phyloP scores from a whole-genome alignment of 2,329 filamentous ascomycete genomes.

The Talaromyces piceae region DNA sequence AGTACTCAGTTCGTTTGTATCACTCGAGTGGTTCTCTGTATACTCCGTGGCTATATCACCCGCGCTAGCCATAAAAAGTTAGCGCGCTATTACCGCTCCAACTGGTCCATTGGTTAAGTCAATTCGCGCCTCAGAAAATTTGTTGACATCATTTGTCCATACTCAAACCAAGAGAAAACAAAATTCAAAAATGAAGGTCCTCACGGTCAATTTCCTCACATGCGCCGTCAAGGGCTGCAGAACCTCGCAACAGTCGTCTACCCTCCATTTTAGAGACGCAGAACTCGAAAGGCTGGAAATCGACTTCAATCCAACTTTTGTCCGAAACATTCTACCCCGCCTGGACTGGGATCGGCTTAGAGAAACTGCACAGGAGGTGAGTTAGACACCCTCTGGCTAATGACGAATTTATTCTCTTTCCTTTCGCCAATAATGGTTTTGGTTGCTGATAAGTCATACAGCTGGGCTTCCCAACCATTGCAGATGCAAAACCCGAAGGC shows the following conservation, averaged over 20 bases:
- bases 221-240: conserved; percentile 97
- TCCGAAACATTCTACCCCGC: conserved; percentile 77
- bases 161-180: not conserved
- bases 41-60: not conserved
- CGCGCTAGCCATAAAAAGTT: not conserved
- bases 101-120: no score
- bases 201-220: conserved; percentile 92
- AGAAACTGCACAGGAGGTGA: conserved; percentile 61
- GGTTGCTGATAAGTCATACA: conserved; percentile 28
- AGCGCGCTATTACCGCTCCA: not conserved
- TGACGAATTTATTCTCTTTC: not conserved
- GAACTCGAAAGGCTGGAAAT: conserved; percentile 80
- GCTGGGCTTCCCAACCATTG: conserved; percentile 72
- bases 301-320: conserved; percentile 70
- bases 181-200: conserved; percentile 75
- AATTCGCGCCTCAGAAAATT: not conserved
- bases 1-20: not conserved
- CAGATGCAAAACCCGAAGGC: conserved; percentile 55
- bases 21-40: not conserved
- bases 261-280: conserved; percentile 84
- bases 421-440: not conserved
- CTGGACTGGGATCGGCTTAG: conserved; percentile 81
- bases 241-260: conserved; percentile 68
- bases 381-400: not conserved
- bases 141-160: not conserved